These are phyloP conservation scores for Penicillium sp. DNA, from an alignment of 2,329 filamentous ascomycete genomes.

Conservation along the genomic window DNA sequence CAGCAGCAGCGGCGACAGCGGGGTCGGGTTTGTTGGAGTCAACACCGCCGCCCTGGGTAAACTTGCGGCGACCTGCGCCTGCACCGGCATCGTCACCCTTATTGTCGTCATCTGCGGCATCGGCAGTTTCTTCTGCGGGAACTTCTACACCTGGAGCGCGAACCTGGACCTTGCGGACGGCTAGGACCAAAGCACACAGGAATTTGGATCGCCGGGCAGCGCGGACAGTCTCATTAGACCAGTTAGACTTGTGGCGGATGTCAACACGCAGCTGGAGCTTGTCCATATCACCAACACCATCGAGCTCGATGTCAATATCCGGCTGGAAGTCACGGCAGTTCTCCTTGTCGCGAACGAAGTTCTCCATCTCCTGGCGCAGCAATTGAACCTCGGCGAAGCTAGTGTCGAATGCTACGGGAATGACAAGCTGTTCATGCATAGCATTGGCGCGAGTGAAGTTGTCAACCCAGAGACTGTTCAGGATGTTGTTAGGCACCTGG, in stretches of 20 bases:
- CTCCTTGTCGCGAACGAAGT: constrained; percentile 77
- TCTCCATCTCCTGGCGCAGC: constrained; percentile 77
- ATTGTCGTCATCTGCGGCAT: constrained; percentile 60
- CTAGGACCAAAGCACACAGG: constrained; percentile 86
- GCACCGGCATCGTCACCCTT: constrained; percentile 63
- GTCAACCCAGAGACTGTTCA: constrained; percentile 93
- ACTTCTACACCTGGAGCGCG: constrained; percentile 72
- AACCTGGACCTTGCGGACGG: constrained; percentile 84
- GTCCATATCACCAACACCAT: constrained; percentile 78
- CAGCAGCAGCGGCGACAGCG: constrained; percentile 12
- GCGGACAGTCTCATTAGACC: constrained; percentile 81
- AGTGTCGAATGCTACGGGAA: constrained; percentile 83
- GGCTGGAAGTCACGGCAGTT: constrained; percentile 90
- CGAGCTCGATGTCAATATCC: constrained; percentile 74
- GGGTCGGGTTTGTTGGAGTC: constrained; percentile 5
- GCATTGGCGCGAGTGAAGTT: constrained; percentile 88
- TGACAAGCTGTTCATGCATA: constrained; percentile 80
- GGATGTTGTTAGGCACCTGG: constrained; percentile 83
- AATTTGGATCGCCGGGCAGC: constrained; percentile 86
- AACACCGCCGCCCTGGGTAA: constrained; percentile 5
- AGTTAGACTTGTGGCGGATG: constrained; percentile 90
- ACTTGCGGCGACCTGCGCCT: constrained; percentile 16
- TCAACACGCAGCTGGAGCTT: constrained; percentile 80
- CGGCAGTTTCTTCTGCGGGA: constrained; percentile 32
- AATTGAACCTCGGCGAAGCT: constrained; percentile 85